Evolutionary conservation across 1,284 basidiomycete genomes (phyloP).

Genomic region (Hymenochaete sp.): DNA sequence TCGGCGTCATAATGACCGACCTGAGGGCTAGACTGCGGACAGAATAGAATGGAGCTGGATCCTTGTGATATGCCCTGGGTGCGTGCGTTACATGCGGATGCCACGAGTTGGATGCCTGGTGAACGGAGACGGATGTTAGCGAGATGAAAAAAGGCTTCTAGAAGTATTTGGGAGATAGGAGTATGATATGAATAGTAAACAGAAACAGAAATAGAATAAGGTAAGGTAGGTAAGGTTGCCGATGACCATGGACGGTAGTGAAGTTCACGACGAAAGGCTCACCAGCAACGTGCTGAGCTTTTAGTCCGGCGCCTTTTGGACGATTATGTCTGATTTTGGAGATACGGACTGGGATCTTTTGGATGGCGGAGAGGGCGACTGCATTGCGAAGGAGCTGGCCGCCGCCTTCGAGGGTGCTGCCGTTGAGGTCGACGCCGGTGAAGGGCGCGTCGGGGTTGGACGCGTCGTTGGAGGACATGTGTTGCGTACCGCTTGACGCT

Average conservation of each 20-base stretch:
- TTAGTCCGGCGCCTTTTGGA: constrained; percentile 45
- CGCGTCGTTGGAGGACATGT: neutral
- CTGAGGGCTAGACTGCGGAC: constrained; percentile 36
- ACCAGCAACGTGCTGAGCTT: constrained; percentile 63
- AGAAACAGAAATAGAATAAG: too few relatives aligned
- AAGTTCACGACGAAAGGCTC: too few relatives aligned
- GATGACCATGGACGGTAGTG: too few relatives aligned
- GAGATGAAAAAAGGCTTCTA: too few relatives aligned
- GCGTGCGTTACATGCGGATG: constrained; percentile 44
- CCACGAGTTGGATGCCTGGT: constrained; percentile 55
- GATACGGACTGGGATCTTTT: constrained; percentile 48
- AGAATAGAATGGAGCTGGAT: constrained; percentile 44
- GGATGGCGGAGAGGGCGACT: constrained; percentile 50
- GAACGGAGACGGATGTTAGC: too few relatives aligned
- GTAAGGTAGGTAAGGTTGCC: too few relatives aligned
- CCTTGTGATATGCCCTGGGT: constrained; percentile 42
- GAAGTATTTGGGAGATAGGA: too few relatives aligned
- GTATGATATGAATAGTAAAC: too few relatives aligned
- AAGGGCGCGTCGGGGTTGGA: neutral
- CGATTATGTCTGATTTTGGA: constrained; percentile 41
- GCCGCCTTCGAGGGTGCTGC: constrained; percentile 48
- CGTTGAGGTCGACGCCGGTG: constrained; percentile 28
- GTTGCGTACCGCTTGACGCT: too few relatives aligned
- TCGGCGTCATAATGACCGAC: constrained; percentile 47
- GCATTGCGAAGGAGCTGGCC: constrained; percentile 65